Evolutionary conservation across 345 rosid species (phyloP), one percentile per base, ranked within the genome.

Genomic region (Sonneratia alba): DNA sequence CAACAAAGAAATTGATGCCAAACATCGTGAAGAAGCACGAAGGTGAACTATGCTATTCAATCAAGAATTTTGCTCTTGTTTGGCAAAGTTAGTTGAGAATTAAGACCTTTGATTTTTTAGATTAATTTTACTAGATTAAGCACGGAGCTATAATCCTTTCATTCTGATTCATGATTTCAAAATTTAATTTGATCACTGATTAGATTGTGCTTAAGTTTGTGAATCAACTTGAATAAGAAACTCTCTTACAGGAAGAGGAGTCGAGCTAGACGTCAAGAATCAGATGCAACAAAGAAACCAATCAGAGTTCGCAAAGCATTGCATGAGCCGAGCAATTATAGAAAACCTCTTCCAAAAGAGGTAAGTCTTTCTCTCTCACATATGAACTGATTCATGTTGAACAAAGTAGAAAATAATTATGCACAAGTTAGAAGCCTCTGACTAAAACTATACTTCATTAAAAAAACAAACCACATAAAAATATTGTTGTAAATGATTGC

Each of bases 1-100:
- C 36, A 77, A 63, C 53, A 77, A 72, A 69, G 79, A 77, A 72
- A 77, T 77, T 7, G 81, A 68, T 64, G 78, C 70, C 55, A 73
- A 73, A 47, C 56, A 72, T 24, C 71, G 76, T 19, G 73, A 77
- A 34, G 79, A 77, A 55, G 73, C 70, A 24, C 69, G 24, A 19
- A 75, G 73, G 36, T 56, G 45, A 76, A 56, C 63, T 70, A 48
- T 49, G 40, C 43, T 51, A 43, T 24, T 65, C 42, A 36, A 12
- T 36, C 43, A 16, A 42, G 18, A 34, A 36, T 34, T 36, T 4
- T 57, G 63, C 63, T 22, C 32, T 57, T 57, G 34, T 6, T 57
- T 1, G 63, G n/a, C n/a, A 57, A 19, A 22, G 34, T n/a, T 22
- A 6, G 8, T 57, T 57, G 2, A n/a, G 63, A 57, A n/a, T 57